Conservation (phyloP, 345 rosid species). For the Eucalyptus regnans region DNA sequence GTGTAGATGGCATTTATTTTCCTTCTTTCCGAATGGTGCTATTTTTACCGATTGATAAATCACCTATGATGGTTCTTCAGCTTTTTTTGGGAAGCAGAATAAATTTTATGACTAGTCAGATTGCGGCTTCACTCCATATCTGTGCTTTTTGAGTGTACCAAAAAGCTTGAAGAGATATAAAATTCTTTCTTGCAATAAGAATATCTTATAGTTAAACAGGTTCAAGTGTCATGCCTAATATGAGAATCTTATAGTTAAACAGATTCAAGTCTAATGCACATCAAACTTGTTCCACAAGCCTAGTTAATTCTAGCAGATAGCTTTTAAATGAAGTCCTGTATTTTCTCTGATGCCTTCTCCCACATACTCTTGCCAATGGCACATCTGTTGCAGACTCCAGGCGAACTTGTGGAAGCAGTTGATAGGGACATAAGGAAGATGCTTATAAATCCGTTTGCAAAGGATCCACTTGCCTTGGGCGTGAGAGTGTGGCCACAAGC, state of each 20-base stretch:
- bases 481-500: slow-evolving; percentile 90
- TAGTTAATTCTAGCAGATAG: neutral
- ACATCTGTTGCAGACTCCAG: slow-evolving; percentile 28
- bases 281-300: neutral
- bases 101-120: neutral
- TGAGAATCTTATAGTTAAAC: neutral
- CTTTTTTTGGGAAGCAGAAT: neutral
- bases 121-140: neutral
- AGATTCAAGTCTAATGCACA: neutral
- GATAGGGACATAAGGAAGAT: slow-evolving; percentile 86
- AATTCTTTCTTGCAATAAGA: neutral
- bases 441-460: slow-evolving; percentile 67
- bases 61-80: neutral
- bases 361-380: neutral
- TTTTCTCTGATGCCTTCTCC: neutral
- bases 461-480: slow-evolving; percentile 62
- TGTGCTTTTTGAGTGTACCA: neutral
- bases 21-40: neutral
- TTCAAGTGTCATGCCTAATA: neutral
- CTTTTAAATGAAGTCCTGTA: neutral
- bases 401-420: slow-evolving; percentile 76
- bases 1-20: neutral
- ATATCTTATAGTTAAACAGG: neutral
- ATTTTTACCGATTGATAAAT: neutral
- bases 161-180: neutral